These are phyloP conservation scores for Dictyostelium capitatum DNA, from an alignment of 78 protist genomes.

Conservation along the genomic window DNA sequence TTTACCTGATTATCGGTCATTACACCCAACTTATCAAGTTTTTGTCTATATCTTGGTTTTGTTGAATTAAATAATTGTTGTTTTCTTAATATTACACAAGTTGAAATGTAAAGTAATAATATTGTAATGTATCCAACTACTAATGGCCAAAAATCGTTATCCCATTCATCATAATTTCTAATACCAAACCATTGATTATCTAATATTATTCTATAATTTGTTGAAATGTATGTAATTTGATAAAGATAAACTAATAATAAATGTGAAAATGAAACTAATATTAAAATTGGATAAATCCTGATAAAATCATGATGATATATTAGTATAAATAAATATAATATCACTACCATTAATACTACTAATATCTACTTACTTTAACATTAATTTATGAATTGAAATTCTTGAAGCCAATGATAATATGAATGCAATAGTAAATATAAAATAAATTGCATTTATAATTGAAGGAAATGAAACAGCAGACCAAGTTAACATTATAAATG, in stretches of 20 bases:
- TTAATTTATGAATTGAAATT: conserved; percentile 59
- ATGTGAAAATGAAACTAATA: conserved; percentile 21
- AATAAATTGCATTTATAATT: conserved; percentile 45
- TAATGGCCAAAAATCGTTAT: conserved; percentile 31
- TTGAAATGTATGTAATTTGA: conserved; percentile 11
- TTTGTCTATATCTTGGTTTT: conserved; percentile 31
- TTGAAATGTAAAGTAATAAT: conserved; percentile 39
- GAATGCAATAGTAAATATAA: conserved; percentile 34
- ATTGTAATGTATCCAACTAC: conserved; percentile 54
- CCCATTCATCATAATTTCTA: conserved; percentile 48
- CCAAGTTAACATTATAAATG: conserved; percentile 42
- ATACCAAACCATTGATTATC: conserved; percentile 30
- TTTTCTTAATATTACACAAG: conserved; percentile 44
- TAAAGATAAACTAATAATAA: conserved; percentile 56
- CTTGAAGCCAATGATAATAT: conserved; percentile 18
- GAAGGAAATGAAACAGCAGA: conserved; percentile 60
- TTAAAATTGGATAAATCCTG: conserved; percentile 50
- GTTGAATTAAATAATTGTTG: conserved; percentile 28
- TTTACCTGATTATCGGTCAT: neutral
- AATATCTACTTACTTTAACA: conserved; percentile 38
- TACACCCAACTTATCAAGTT: conserved; percentile 1
- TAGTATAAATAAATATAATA: neutral
- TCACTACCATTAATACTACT: neutral
- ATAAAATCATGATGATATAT: too few relatives aligned
- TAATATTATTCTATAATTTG: neutral